Percentiles rank a stretch among this genome's conserved stretches.
These are phyloP conservation scores for Larix sibirica DNA, from an alignment of 83 land plant genomes.

Conservation along the genomic window DNA sequence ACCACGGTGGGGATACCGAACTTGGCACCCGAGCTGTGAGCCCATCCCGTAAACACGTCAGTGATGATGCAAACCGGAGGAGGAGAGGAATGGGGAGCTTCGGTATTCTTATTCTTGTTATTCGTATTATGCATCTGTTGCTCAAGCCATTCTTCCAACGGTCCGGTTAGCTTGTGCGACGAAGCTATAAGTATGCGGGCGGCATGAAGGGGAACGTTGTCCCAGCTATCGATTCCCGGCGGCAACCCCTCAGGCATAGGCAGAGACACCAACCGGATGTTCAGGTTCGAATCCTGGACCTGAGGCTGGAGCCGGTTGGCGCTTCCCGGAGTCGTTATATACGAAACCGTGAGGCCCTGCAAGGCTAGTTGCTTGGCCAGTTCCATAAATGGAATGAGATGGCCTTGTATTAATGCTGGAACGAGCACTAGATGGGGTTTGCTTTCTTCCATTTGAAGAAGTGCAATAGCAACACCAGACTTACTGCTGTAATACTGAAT, in stretches of 20 bases:
- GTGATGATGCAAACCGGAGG: background rate
- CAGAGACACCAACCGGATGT: too few relatives aligned
- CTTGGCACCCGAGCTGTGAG: background rate
- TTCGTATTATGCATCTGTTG: too few relatives aligned
- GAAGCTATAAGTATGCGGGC: background rate
- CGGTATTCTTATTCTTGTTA: too few relatives aligned
- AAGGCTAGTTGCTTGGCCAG: slow-evolving; percentile 24
- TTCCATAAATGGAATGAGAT: slow-evolving; percentile 41
- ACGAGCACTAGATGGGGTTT: slow-evolving; percentile 23
- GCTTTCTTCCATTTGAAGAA: too few relatives aligned
- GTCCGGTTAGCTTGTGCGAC: background rate
- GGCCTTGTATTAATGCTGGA: slow-evolving; percentile 47
- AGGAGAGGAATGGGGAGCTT: background rate
- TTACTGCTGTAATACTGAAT: too few relatives aligned
- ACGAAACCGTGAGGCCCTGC: background rate
- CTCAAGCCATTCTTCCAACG: slow-evolving; percentile 1
- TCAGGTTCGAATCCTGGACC: too few relatives aligned
- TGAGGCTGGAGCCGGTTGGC: too few relatives aligned
- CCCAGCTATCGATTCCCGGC: background rate
- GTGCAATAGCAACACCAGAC: too few relatives aligned
- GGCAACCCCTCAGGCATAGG: background rate
- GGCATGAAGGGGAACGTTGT: too few relatives aligned
- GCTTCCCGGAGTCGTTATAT: background rate
- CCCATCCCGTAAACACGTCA: background rate
- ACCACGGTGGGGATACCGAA: background rate